Conservation (phyloP, 306 rosid genomes). For the barrel medic (Medicago truncatula) region DNA sequence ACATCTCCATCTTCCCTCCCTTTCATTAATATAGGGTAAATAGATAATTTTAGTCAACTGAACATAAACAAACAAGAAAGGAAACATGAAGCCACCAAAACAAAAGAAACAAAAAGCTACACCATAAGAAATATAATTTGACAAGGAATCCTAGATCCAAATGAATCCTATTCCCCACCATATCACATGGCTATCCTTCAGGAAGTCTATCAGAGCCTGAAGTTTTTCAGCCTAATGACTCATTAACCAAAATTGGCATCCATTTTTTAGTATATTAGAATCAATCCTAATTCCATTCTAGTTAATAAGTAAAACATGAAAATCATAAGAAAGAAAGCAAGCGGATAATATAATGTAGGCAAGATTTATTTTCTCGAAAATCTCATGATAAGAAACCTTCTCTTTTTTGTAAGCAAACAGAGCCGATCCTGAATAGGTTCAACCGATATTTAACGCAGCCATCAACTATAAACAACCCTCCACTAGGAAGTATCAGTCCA, state of each 20-base stretch:
- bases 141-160: slow-evolving; percentile 38
- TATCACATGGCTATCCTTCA: slow-evolving; percentile 8
- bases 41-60: slow-evolving; percentile 24
- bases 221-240: slow-evolving; percentile 16
- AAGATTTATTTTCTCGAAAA: slow-evolving; percentile 12
- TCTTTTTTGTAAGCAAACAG: slow-evolving; percentile 11
- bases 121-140: slow-evolving; percentile 10
- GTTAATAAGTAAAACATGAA: slow-evolving; percentile 32
- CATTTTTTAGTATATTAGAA: slow-evolving; percentile 1
- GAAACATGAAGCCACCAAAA: slow-evolving; percentile 21
- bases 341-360: slow-evolving; percentile 6
- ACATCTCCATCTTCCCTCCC: slow-evolving; percentile 52
- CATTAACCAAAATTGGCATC: slow-evolving; percentile 9
- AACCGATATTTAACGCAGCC: slow-evolving; percentile 11
- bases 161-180: slow-evolving; percentile 21
- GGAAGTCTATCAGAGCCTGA: slow-evolving; percentile 31
- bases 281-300: slow-evolving; percentile 23
- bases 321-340: slow-evolving; percentile 15
- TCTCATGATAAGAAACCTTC: slow-evolving; percentile 21
- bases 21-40: slow-evolving; percentile 34
- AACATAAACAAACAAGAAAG: slow-evolving; percentile 31
- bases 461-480: slow-evolving; percentile 13
- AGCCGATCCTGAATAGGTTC: slow-evolving; percentile 14
- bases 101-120: slow-evolving; percentile 38
- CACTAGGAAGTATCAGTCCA: slow-evolving; percentile 20